A percentile compares a stretch with the other conserved stretches of the same genome.
These are phyloP conservation scores for Cladophialophora bantiana DNA, from an alignment of 2,329 filamentous ascomycete genomes.

Conservation along the genomic window DNA sequence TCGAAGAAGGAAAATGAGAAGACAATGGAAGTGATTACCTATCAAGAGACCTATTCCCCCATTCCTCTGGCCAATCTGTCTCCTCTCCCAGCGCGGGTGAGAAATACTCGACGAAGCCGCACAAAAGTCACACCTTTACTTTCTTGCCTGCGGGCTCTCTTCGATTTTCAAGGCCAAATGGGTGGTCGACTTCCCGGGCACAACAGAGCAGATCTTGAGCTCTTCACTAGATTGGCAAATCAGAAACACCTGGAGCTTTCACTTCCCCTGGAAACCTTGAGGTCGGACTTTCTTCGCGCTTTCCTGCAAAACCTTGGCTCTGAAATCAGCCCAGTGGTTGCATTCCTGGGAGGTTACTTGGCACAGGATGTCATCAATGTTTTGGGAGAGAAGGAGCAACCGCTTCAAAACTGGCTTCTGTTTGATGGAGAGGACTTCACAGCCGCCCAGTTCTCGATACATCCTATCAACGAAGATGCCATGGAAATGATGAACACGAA, in stretches of 20 bases:
- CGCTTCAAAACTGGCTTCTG: conserved; percentile 91
- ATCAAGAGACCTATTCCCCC: conserved; percentile 88
- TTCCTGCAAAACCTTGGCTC: conserved; percentile 87
- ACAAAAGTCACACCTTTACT: conserved; percentile 81
- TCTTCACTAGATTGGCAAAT: conserved; percentile 79
- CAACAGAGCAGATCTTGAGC: conserved; percentile 69
- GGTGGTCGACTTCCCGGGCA: conserved; percentile 62
- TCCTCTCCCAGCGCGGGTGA: conserved; percentile 73
- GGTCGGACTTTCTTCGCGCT: conserved; percentile 74
- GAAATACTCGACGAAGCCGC: conserved; percentile 71
- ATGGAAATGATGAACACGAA: conserved; percentile 36
- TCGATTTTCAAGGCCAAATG: conserved; percentile 77
- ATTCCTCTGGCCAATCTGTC: conserved; percentile 85
- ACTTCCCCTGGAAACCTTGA: conserved; percentile 71
- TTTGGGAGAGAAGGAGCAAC: conserved; percentile 86
- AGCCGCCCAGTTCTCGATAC: conserved; percentile 80
- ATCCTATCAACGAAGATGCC: conserved; percentile 64
- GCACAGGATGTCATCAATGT: conserved; percentile 98
- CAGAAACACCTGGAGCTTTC: conserved; percentile 78
- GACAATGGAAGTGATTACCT: conserved; percentile 83
- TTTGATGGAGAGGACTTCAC: conserved; percentile 86
- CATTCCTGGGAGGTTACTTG: conserved; percentile 86
- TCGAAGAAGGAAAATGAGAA: conserved; percentile 73
- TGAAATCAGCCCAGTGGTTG: conserved; percentile 85
- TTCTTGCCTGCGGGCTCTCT: conserved; percentile 85